phyloP scores from a whole-genome alignment of 2,329 filamentous ascomycete genomes.

The Lasiodiplodia sp. region DNA sequence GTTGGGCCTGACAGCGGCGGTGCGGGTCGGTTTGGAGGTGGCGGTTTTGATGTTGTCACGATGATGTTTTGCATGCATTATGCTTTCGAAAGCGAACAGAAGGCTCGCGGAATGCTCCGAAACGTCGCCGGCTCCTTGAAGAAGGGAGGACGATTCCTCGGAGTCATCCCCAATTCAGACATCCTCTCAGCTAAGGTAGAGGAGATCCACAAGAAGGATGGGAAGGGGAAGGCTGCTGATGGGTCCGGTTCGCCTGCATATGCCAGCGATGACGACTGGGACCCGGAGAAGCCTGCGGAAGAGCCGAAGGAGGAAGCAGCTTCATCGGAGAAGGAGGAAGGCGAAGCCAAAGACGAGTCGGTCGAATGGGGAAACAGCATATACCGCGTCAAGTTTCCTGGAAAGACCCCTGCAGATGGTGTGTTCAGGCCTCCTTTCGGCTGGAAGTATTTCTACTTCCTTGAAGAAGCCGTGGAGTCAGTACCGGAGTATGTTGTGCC shows the following conservation, averaged over 20 bases:
- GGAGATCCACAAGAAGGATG: constrained; percentile 69
- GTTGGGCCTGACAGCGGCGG: constrained; percentile 63
- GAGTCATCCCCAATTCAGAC: constrained; percentile 96
- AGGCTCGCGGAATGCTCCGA: constrained; percentile 88
- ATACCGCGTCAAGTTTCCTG: constrained; percentile 88
- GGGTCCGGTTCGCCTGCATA: constrained; percentile 4
- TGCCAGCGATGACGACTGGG: constrained; percentile 50
- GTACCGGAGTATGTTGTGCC: constrained; percentile 98
- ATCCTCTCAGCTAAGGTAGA: constrained; percentile 82
- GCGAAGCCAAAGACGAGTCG: constrained; percentile 56
- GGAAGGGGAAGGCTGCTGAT: constrained; percentile 46
- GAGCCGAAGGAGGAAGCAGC: constrained; percentile 43
- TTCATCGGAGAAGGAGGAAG: constrained; percentile 39
- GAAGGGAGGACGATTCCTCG: constrained; percentile 93
- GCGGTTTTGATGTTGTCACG: constrained; percentile 89
- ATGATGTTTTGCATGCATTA: constrained; percentile 99
- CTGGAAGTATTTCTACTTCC: constrained; percentile 97
- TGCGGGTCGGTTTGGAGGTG: constrained; percentile 72
- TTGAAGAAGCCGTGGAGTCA: constrained; percentile 94
- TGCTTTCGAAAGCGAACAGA: constrained; percentile 90
- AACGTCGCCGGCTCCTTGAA: constrained; percentile 91
- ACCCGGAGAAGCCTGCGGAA: constrained; percentile 52
- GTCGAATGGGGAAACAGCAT: constrained; percentile 91
- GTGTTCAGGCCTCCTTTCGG: constrained; percentile 94
- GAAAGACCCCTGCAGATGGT: constrained; percentile 81